Evolutionary conservation across 208 protist genomes (phyloP).

Genomic region (Leishmania martiniquensis): DNA sequence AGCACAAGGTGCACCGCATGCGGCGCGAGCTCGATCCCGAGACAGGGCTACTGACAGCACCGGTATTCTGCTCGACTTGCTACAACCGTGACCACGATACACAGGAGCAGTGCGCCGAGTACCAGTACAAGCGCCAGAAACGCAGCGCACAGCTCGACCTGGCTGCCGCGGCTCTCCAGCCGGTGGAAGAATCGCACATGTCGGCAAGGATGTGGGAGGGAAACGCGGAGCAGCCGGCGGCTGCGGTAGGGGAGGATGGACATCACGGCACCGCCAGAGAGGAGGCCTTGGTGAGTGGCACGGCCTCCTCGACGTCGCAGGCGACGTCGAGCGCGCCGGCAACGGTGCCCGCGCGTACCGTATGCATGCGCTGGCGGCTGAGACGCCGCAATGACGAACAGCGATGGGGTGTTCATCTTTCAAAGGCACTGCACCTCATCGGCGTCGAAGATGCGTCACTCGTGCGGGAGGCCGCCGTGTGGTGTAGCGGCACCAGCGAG

Average conservation of each 20-base stretch:
- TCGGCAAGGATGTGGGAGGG: not conserved
- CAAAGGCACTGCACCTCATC: conserved; percentile 47
- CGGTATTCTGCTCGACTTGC: conserved; percentile 72
- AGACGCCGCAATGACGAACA: conserved; percentile 49
- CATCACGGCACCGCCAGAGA: too few relatives aligned
- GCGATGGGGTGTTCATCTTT: conserved; percentile 76
- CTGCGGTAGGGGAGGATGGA: not conserved
- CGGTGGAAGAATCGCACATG: not conserved
- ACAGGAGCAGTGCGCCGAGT: conserved; percentile 78
- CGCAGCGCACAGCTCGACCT: conserved; percentile 23
- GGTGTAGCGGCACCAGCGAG: conserved; percentile 11
- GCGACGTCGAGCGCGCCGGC: not conserved
- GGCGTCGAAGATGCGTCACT: conserved; percentile 51
- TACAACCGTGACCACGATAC: conserved; percentile 76
- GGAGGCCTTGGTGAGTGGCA: not conserved
- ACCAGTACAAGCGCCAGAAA: conserved; percentile 59
- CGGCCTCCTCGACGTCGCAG: not conserved
- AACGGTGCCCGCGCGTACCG: not conserved
- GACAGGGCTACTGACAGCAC: conserved; percentile 59
- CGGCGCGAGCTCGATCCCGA: conserved; percentile 81
- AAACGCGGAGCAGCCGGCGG: not conserved
- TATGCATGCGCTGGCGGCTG: conserved; percentile 49
- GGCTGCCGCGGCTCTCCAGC: conserved; percentile 5
- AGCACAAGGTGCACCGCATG: conserved; percentile 89
- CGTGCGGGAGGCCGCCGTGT: conserved; percentile 18